Percentiles rank a stretch among this genome's conserved stretches.
phyloP scores from a whole-genome alignment of 768 basidiomycete species.

The Lactifluus echinatus region DNA sequence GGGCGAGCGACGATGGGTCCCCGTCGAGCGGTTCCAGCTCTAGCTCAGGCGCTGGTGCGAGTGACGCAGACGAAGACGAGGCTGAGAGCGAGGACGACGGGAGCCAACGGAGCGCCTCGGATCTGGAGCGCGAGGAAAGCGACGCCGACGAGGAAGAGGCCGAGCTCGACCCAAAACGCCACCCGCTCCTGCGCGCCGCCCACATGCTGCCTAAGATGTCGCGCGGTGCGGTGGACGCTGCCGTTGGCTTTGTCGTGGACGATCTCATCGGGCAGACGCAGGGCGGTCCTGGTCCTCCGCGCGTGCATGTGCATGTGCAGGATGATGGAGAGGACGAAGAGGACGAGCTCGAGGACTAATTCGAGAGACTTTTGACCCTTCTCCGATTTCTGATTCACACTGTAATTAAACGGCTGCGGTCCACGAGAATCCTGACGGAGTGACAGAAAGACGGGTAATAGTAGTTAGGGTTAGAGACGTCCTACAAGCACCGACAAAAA shows the following conservation, averaged over 20 bases:
- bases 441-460: too few species aligned
- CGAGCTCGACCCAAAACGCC: conserved; percentile 44
- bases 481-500: too few species aligned
- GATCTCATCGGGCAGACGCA: conserved; percentile 8
- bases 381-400: too few species aligned
- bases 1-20: conserved; percentile 35
- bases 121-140: conserved; percentile 26
- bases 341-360: conserved; percentile 19
- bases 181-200: conserved; percentile 27
- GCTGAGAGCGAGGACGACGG: conserved; percentile 26
- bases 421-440: too few species aligned
- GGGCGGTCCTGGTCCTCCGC: neutral
- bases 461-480: too few species aligned
- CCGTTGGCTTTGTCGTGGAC: conserved; percentile 15
- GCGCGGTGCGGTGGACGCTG: conserved; percentile 16
- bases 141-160: conserved; percentile 33
- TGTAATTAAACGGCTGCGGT: neutral
- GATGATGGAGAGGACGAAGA: conserved; percentile 9
- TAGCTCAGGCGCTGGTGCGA: neutral
- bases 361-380: too few species aligned
- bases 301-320: neutral
- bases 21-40: conserved; percentile 18
- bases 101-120: conserved; percentile 3
- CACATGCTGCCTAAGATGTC: conserved; percentile 18
- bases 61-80: neutral